These are phyloP conservation scores for Termitomyces sp. DNA, from an alignment of 768 basidiomycete species.

Conservation along the genomic window DNA sequence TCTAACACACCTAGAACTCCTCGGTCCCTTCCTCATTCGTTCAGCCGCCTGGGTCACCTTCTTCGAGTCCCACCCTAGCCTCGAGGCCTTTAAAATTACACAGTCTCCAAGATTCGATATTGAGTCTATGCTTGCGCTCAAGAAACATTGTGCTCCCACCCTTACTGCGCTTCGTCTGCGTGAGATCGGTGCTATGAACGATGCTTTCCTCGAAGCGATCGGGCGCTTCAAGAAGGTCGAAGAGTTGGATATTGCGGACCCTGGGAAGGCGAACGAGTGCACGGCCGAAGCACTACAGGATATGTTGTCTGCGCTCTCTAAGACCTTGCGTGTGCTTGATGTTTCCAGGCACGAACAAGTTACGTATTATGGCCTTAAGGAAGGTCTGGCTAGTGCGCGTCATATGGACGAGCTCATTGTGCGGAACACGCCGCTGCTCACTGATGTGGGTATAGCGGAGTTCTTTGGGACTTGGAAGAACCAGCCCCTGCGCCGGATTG, in stretches of 20 bases:
- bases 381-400: conserved; percentile 54
- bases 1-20: conserved; percentile 72
- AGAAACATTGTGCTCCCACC: conserved; percentile 40
- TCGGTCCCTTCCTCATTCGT: conserved; percentile 85
- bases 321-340: conserved; percentile 55
- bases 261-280: conserved; percentile 45
- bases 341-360: conserved; percentile 69
- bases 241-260: conserved; percentile 68
- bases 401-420: conserved; percentile 52
- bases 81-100: conserved; percentile 74
- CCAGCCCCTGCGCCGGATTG: conserved; percentile 46
- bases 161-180: conserved; percentile 74
- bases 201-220: conserved; percentile 53
- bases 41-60: conserved; percentile 71
- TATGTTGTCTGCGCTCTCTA: conserved; percentile 54
- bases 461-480: conserved; percentile 67
- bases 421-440: conserved; percentile 55
- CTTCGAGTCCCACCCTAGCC: conserved; percentile 56
- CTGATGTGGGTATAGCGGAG: conserved; percentile 62
- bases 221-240: conserved; percentile 31
- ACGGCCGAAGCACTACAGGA: conserved; percentile 52
- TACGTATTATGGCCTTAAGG: conserved; percentile 53
- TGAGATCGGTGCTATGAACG: conserved; percentile 70
- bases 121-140: conserved; percentile 58
- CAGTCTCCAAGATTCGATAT: conserved; percentile 87